Evolutionary conservation across 495 filamentous ascomycete genomes (phyloP), one percentile per base, ranked within the genome.

Genomic region (Podospora conica): DNA sequence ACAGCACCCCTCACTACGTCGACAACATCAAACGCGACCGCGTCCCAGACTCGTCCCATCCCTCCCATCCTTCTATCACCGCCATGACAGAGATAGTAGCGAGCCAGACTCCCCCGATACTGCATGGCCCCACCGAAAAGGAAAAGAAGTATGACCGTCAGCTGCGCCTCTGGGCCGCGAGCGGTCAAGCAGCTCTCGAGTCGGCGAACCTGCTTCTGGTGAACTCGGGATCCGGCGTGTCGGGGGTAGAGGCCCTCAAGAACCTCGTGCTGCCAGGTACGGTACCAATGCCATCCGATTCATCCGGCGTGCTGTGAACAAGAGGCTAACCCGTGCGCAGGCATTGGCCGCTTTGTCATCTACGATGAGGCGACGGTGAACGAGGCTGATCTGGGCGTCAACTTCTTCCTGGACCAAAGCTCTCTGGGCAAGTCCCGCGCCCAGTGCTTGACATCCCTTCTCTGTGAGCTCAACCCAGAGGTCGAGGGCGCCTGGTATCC

Each of bases 141-240:
- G 92, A 96, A 75, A 91, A 88, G 77, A 95, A 91, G 74, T 99
- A 99, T 80, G 95, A 99, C 74, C 87, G 95, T 23, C 95, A 99
- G 74, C 86, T 99, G 24, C 90, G 96, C 29, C 79, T 99, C 25
- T 99, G 95, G 95, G 95, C 92, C 61, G 92, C 93, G 9, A 93
- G 83, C 64, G 95, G 95, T 12, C 95, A 99, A 76, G 84, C 88
- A 70, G 92, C 91, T 2, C 84, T 99, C 3, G 96, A 99, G 74
- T 86, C 91, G 28, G 88, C 96, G 3, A 91, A 93, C 65, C 87
- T 99, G 8, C 82, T 97, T 20, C 83, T 99, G 21, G 80, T 99
- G 61, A 96, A 96, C 75, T 90, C 88, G 10, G 91, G 91, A 2
- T 78, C 89, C 7, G 91, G 92, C 29, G 88, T 91, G 2, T 90